Base-by-base conservation (phyloP, 2,329 filamentous ascomycete species). In the Grosmannia penicillata region DNA sequence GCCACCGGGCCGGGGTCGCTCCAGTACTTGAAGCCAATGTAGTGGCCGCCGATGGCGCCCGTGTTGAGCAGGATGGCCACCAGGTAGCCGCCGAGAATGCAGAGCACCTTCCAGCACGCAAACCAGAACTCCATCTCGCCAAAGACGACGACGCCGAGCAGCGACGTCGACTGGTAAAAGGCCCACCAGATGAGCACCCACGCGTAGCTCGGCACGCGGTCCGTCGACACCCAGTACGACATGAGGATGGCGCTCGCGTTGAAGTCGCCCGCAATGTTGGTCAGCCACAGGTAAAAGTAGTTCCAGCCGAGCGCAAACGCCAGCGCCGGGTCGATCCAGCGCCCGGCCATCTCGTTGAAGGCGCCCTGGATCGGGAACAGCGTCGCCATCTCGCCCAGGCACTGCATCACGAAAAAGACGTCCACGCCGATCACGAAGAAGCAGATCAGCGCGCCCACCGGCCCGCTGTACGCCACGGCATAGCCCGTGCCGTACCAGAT, bases 311-410 rank as follows among this genome's bases (percentile, higher is more conserved):
- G 60, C 34, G 64, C 64, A 45, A 74, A 75, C 14, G 69, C 71
- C 29, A 76, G 54, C n/a, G 66, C 66, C 3, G 67, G 65, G 47
- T 75, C 70, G 28, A 70, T 61, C 44, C 67, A 74, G 18, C 69
- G 62, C 11, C 57, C 59, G 39, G 65, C 67, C 36, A 70, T 62
- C 43, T 72, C 66, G 32, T 70, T 68, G 31, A 73, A 66, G 18
- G 65, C 65, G 33, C 67, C 62, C 24, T 66, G 59, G 38, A 73
- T 55, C 6, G 70, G 70, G 19, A 73, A 57, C 43, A 69, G 72
- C 7, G 69, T 63, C 38, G 63, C 65, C 66, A 75, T 72, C 53
- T 75, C 72, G 38, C 67, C 70, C 25, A 75, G 60, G 45, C 56
- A 61, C 43, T 65, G 47, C 53, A 63, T 47, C 30, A 47, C 28